Conservation (phyloP, 257 asterid species). For the Sherardia arvensis region DNA sequence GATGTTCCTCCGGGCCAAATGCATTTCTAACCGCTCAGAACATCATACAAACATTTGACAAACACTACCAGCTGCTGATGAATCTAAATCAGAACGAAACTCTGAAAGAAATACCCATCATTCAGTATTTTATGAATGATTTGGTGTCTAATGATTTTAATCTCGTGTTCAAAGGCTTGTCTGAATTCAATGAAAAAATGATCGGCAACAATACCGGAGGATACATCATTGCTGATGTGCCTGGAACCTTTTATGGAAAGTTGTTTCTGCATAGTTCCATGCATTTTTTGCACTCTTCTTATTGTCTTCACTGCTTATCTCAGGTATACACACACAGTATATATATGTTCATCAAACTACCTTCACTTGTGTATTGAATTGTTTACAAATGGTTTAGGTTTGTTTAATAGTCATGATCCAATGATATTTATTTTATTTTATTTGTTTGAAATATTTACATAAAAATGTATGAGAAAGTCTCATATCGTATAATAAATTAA, state of each 20-base stretch:
- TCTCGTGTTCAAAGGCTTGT: not conserved
- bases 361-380: no score
- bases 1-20: constrained; percentile 20
- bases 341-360: no score
- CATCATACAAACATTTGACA: not conserved
- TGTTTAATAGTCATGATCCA: no score
- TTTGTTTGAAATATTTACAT: no score
- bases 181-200: not conserved
- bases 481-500: no score
- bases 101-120: not conserved
- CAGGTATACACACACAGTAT: no score
- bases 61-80: not conserved
- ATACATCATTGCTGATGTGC: not conserved
- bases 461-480: no score
- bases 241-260: constrained; percentile 12
- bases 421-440: no score
- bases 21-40: not conserved
- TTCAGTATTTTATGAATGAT: constrained; percentile 5
- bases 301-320: constrained; percentile 10
- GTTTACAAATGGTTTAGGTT: no score
- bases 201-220: not conserved
- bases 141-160: constrained; percentile 12
- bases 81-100: not conserved
- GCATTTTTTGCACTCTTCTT: constrained; percentile 10
- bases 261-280: not conserved